A percentile compares a stretch with the other conserved stretches of the same genome.
Conservation (phyloP, 345 rosid genomes). For the Linum trigynum region DNA sequence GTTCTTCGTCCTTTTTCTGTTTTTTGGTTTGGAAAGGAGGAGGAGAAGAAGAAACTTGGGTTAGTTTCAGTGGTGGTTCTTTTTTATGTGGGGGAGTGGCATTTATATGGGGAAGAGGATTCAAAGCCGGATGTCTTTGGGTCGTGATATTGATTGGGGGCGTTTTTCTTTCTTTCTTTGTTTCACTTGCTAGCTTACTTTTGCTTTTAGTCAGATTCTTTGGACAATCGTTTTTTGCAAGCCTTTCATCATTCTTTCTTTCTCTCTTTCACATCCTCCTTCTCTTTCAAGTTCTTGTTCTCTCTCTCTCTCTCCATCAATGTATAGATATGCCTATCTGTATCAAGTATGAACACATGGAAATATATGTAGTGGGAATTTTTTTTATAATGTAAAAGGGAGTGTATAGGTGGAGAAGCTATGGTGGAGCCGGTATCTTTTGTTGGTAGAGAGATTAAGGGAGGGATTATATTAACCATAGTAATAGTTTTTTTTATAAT, state of each 20-base stretch:
- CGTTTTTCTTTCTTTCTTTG: too few species aligned
- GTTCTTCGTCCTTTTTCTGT: background rate
- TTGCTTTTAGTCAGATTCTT: constrained; percentile 24
- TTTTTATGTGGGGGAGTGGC: background rate
- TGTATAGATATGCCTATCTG: too few species aligned
- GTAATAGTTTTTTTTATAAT: too few species aligned
- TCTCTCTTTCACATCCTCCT: background rate
- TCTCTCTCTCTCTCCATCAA: background rate
- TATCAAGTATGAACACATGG: too few species aligned
- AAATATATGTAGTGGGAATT: too few species aligned
- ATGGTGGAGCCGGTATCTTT: too few species aligned
- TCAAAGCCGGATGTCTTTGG: constrained; percentile 17
- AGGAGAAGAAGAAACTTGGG: too few species aligned
- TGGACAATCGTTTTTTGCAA: constrained; percentile 38
- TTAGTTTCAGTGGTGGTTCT: background rate
- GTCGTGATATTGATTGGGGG: background rate
- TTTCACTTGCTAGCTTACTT: constrained; percentile 19
- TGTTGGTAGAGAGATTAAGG: too few species aligned
- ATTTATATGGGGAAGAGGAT: constrained; percentile 15
- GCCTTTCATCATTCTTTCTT: constrained; percentile 15
- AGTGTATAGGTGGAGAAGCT: too few species aligned
- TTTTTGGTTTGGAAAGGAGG: background rate
- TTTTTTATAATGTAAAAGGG: too few species aligned
- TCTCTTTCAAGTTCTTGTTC: background rate
- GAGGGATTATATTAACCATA: too few species aligned